These are phyloP conservation scores for Stygiomarasmius scandens DNA, from an alignment of 1,284 basidiomycete genomes.

Conservation along the genomic window DNA sequence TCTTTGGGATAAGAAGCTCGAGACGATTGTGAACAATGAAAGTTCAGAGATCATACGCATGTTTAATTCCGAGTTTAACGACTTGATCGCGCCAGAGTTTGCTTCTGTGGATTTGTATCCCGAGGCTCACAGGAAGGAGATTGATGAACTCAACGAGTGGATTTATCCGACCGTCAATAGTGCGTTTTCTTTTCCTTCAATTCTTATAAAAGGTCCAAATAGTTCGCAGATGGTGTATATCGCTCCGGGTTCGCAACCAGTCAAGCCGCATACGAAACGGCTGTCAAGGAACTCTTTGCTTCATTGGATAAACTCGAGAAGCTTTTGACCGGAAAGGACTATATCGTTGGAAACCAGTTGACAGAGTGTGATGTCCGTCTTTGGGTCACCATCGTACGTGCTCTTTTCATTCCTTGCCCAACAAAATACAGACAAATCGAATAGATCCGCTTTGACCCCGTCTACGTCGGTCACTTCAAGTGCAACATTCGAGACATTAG, in stretches of 20 bases:
- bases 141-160: slow-evolving; percentile 74
- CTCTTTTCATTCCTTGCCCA: not conserved
- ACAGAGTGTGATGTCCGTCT: slow-evolving; percentile 94
- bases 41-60: slow-evolving; percentile 93
- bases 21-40: slow-evolving; percentile 96
- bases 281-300: slow-evolving; percentile 73
- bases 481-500: slow-evolving; percentile 86
- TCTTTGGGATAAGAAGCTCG: slow-evolving; percentile 90
- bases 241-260: slow-evolving; percentile 86
- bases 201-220: not conserved
- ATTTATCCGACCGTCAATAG: slow-evolving; percentile 52
- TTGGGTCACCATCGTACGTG: slow-evolving; percentile 76
- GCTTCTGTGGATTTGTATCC: slow-evolving; percentile 82
- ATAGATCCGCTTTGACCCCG: slow-evolving; percentile 72
- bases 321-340: slow-evolving; percentile 77
- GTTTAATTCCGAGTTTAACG: slow-evolving; percentile 83
- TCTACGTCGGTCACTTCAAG: slow-evolving; percentile 93
- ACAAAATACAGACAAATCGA: not conserved
- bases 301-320: slow-evolving; percentile 84
- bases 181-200: slow-evolving; percentile 14
- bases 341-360: slow-evolving; percentile 78
- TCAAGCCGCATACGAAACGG: slow-evolving; percentile 81
- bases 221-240: slow-evolving; percentile 77
- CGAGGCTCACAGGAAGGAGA: slow-evolving; percentile 67
- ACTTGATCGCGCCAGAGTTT: slow-evolving; percentile 65